phyloP scores from a whole-genome alignment of 2,329 filamentous ascomycete genomes.

The Colletotrichum destructivum region DNA sequence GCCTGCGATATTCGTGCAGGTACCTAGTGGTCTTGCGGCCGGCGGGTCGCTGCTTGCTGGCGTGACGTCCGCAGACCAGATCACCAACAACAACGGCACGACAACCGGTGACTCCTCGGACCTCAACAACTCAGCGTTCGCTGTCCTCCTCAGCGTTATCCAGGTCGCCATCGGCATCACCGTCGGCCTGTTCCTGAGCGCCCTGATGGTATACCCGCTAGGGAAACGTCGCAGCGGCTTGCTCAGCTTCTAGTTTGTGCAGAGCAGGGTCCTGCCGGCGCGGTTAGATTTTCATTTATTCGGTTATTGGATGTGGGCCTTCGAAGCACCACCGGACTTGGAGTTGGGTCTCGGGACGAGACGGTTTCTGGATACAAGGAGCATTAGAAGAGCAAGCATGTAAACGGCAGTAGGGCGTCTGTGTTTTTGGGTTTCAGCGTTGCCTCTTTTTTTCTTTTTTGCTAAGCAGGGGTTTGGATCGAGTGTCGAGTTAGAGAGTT shows the following conservation, averaged over 20 bases:
- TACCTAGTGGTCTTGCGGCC: conserved; percentile 74
- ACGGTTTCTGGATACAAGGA: background rate
- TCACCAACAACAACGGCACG: conserved; percentile 60
- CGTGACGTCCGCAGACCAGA: conserved; percentile 69
- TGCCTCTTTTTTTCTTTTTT: background rate
- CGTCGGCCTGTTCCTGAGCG: conserved; percentile 72
- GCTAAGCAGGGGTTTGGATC: no score
- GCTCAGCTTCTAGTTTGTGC: conserved; percentile 56
- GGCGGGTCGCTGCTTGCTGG: conserved; percentile 72
- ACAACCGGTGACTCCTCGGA: conserved; percentile 45
- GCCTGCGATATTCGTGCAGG: conserved; percentile 85
- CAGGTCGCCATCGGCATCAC: conserved; percentile 75
- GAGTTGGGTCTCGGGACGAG: conserved; percentile 11
- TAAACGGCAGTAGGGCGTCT: conserved; percentile 5
- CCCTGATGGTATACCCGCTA: conserved; percentile 68
- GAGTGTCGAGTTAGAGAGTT: no score
- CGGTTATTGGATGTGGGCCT: background rate
- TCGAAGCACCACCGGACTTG: background rate
- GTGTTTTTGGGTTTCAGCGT: background rate
- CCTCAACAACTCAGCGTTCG: conserved; percentile 64
- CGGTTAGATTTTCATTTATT: background rate
- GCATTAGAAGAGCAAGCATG: conserved; percentile 19
- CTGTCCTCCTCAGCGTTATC: conserved; percentile 70
- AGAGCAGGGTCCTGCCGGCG: background rate
- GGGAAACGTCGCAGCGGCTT: conserved; percentile 72